Conservation (phyloP, 2,329 filamentous ascomycete genomes). For the Cordyceps militaris region DNA sequence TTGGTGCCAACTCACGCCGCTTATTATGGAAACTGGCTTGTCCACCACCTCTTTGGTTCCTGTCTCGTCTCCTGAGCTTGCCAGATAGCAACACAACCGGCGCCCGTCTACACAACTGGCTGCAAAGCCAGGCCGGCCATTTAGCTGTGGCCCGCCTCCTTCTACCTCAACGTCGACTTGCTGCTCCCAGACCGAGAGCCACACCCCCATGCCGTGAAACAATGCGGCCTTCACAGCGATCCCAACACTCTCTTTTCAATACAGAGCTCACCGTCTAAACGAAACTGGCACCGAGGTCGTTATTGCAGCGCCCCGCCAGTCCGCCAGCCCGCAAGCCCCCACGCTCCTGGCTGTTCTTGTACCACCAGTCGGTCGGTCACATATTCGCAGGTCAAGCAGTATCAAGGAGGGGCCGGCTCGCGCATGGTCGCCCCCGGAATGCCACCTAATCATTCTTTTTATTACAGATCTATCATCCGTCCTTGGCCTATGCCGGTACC, state of each 20-base stretch:
- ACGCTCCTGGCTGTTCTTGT: constrained; percentile 3
- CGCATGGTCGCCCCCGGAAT: constrained; percentile 5
- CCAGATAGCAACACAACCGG: background rate
- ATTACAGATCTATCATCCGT: constrained; percentile 9
- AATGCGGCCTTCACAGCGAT: background rate
- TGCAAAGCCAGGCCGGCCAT: background rate
- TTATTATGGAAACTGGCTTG: background rate
- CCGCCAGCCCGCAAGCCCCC: constrained; percentile 9
- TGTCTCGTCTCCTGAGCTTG: background rate
- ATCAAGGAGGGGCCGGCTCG: constrained; percentile 9
- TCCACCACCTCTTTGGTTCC: constrained; percentile 3
- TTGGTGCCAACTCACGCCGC: constrained; percentile 6
- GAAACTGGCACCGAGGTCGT: constrained; percentile 1
- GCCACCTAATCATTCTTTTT: constrained; percentile 9
- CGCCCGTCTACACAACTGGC: background rate
- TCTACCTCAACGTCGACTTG: background rate
- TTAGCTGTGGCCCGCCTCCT: background rate
- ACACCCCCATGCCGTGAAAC: background rate
- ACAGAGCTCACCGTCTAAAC: constrained; percentile 2
- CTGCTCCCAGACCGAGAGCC: background rate
- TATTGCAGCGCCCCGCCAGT: constrained; percentile 7
- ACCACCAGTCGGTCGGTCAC: constrained; percentile 7
- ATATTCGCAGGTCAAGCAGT: constrained; percentile 6
- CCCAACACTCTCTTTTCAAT: background rate
- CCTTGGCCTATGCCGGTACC: background rate